phyloP scores from a whole-genome alignment of 2,329 filamentous ascomycete species.

The Penicillium paneum region DNA sequence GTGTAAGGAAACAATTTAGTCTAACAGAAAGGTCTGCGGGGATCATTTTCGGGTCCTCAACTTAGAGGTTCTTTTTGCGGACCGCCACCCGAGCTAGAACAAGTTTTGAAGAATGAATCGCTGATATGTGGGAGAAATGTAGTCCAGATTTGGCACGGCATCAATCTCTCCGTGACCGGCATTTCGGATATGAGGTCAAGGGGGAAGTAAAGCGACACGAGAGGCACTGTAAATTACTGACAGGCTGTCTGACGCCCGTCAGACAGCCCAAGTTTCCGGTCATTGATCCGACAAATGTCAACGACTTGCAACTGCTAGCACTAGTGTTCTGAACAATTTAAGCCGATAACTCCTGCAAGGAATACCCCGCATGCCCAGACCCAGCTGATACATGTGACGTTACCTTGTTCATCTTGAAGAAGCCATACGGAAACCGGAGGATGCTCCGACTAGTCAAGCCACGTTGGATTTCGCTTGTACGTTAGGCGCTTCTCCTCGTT shows the following conservation, averaged over 20 bases:
- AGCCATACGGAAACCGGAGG: conserved; percentile 7
- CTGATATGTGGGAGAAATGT: neutral
- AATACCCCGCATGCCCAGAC: neutral
- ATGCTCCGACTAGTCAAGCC: conserved; percentile 15
- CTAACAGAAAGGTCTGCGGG: neutral
- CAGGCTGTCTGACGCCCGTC: neutral
- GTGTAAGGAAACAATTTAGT: neutral
- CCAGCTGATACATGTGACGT: neutral
- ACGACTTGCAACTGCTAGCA: neutral
- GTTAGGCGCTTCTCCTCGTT: neutral
- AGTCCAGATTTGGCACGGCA: neutral
- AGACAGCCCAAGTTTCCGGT: neutral
- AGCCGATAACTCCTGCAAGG: neutral
- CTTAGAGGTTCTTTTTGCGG: neutral
- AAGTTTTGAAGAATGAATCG: neutral
- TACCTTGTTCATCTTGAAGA: neutral
- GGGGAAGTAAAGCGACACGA: neutral
- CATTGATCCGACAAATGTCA: neutral
- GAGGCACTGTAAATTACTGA: neutral
- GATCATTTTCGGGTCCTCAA: neutral
- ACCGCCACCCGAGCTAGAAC: neutral
- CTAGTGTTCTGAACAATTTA: neutral
- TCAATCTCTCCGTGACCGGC: neutral
- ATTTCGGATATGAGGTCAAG: neutral
- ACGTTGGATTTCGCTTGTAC: neutral